Evolutionary conservation across 345 rosid species (phyloP), one percentile per base, ranked within the genome.

Genomic region (Erysimum cheiranthoides): DNA sequence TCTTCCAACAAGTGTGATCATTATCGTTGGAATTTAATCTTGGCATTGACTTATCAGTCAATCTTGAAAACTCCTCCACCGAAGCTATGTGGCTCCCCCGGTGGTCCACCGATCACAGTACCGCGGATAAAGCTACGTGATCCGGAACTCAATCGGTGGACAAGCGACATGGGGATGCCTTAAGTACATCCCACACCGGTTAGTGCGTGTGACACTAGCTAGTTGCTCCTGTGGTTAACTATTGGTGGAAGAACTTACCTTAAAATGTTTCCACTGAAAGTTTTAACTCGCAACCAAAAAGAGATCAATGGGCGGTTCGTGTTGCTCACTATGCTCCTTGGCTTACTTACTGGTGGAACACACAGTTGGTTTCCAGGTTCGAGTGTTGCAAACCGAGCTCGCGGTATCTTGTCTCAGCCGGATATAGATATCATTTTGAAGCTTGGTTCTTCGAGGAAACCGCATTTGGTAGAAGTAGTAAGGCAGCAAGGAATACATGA

Each of bases 341-440:
- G 90, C 87, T 89, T 10, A 59, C 75, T 10, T 75, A 89, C 61
- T 89, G 93, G 91, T 87, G 91, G 93, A 86, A 86, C 74, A 80
- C 82, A 40, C 91, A 73, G 51, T 5, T 75, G 84, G 86, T 82
- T 86, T 76, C 88, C 86, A 4, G 61, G 82, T 52, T 84, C 82
- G 2, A 61, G 82, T 61, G 79, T 73, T 43, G 43, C 65, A 1
- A 62, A 77, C 71, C 52, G 35, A 12, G 75, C 39, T 25, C 43
- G 10, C 13, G 36, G 51, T 8, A n/a, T 57, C 58, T 58, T 86
- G 51, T 83, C 86, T 1, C 71, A 27, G 40, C 76, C 74, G 3
- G 89, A 86, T 76, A 68, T 25, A 54, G 80, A 80, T 38, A 31
- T 86, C 42, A 25, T 81, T 32, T 45, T 10, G 65, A 73, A 54